These are phyloP conservation scores for Sequoia sempervirens DNA, from an alignment of 75 land plant genomes.

Conservation along the genomic window DNA sequence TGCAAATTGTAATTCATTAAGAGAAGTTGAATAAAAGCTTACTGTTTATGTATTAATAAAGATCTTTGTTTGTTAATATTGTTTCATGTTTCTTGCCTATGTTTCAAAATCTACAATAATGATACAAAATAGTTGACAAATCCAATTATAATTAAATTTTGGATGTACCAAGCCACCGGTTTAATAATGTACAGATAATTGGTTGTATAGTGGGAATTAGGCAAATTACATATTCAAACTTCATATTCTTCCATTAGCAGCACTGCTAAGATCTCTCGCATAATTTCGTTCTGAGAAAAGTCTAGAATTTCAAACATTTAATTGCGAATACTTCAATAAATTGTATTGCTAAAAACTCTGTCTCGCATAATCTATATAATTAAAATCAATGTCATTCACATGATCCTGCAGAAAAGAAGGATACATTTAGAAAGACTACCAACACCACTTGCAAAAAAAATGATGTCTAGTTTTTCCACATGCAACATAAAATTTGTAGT, in stretches of 20 bases:
- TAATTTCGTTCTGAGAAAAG: neutral
- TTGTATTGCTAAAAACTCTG: conserved; percentile 74
- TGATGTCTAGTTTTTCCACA: neutral
- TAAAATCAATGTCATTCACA: conserved; percentile 83
- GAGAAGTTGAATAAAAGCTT: too few species aligned
- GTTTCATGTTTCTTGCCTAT: too few species aligned
- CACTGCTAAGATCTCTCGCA: neutral
- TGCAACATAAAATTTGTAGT: neutral
- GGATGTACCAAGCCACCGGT: neutral
- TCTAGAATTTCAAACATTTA: neutral
- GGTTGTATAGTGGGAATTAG: neutral
- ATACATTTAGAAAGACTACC: neutral
- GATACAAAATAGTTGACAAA: neutral
- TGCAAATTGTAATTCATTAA: too few species aligned
- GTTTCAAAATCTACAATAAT: too few species aligned
- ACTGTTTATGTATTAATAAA: too few species aligned
- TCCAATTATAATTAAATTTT: neutral
- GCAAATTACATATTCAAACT: neutral
- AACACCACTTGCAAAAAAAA: neutral
- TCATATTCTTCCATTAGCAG: neutral
- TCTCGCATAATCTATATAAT: conserved; percentile 83
- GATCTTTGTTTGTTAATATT: too few species aligned
- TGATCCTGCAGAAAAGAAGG: conserved; percentile 29
- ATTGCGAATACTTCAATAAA: conserved; percentile 21
- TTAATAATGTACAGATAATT: neutral